A percentile compares a stretch with the other conserved stretches of the same genome.
phyloP scores from a whole-genome alignment of 2,329 filamentous ascomycete species.

The Microdochium trichocladiopsis region DNA sequence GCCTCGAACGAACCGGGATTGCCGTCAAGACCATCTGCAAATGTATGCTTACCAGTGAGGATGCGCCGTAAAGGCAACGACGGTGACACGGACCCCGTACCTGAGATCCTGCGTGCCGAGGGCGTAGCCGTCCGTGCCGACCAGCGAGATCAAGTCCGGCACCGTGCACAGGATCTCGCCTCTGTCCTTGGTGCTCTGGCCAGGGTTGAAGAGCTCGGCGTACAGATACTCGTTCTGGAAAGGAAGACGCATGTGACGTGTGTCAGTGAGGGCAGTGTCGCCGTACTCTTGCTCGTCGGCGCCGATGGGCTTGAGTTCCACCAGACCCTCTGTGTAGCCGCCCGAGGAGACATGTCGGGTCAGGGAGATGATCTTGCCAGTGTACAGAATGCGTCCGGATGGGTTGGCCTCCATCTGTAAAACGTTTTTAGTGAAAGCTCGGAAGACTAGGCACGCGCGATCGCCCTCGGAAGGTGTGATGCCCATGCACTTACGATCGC shows the following conservation, averaged over 20 bases:
- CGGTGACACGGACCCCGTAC: constrained; percentile 1
- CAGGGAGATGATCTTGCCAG: constrained; percentile 57
- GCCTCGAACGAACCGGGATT: neutral
- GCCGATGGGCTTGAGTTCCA: constrained; percentile 11
- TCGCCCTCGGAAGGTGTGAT: too few relatives aligned
- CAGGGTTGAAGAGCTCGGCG: constrained; percentile 28
- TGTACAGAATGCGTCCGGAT: constrained; percentile 50
- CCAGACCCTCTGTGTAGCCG: constrained; percentile 54
- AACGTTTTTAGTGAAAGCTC: too few relatives aligned
- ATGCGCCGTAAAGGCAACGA: constrained; percentile 1
- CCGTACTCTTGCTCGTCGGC: constrained; percentile 17
- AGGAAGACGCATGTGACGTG: constrained; percentile 44
- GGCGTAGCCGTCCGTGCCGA: constrained; percentile 30
- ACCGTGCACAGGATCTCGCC: constrained; percentile 38
- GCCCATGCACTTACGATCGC: constrained; percentile 32
- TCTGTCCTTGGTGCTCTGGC: constrained; percentile 24
- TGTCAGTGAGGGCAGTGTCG: constrained; percentile 12
- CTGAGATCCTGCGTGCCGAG: constrained; percentile 1
- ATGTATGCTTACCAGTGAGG: constrained; percentile 1
- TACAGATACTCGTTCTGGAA: constrained; percentile 72
- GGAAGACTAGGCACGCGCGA: too few relatives aligned
- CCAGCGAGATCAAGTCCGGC: constrained; percentile 48
- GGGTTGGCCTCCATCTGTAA: constrained; percentile 40
- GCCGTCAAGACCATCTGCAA: neutral
- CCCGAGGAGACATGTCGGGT: constrained; percentile 43